These are phyloP conservation scores for Mucor lusitanicus DNA, from an alignment of 371 early-diverging fungal genomes.

Conservation along the genomic window DNA sequence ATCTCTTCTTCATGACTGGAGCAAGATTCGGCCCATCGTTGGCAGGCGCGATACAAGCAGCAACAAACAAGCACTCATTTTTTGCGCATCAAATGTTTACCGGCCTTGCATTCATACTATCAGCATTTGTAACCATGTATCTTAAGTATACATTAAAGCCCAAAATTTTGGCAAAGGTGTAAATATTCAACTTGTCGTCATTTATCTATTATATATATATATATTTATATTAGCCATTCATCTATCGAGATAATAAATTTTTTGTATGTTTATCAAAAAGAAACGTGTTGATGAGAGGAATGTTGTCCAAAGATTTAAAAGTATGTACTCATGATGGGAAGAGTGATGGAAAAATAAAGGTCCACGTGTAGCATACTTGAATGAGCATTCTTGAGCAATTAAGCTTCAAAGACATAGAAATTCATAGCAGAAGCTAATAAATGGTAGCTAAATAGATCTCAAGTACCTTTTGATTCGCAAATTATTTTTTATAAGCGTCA, in stretches of 20 bases:
- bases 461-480: too few relatives aligned
- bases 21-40: conserved; percentile 38
- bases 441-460: too few relatives aligned
- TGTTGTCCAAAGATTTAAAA: too few relatives aligned
- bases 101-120: conserved; percentile 31
- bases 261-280: too few relatives aligned
- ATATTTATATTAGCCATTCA: background rate
- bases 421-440: too few relatives aligned
- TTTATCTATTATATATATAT: background rate
- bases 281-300: too few relatives aligned
- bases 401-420: too few relatives aligned
- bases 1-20: conserved; percentile 33
- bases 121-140: conserved; percentile 27
- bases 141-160: conserved; percentile 28
- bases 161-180: conserved; percentile 16
- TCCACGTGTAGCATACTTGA: too few relatives aligned
- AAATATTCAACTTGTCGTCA: background rate
- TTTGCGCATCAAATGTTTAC: conserved; percentile 41
- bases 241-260: background rate
- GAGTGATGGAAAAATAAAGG: too few relatives aligned
- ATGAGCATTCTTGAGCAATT: too few relatives aligned
- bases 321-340: too few relatives aligned
- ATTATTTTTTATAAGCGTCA: too few relatives aligned
- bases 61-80: conserved; percentile 29
- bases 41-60: conserved; percentile 41